Conservation (phyloP, 1,139 yeast species). For the Suhomyces terraborum region DNA sequence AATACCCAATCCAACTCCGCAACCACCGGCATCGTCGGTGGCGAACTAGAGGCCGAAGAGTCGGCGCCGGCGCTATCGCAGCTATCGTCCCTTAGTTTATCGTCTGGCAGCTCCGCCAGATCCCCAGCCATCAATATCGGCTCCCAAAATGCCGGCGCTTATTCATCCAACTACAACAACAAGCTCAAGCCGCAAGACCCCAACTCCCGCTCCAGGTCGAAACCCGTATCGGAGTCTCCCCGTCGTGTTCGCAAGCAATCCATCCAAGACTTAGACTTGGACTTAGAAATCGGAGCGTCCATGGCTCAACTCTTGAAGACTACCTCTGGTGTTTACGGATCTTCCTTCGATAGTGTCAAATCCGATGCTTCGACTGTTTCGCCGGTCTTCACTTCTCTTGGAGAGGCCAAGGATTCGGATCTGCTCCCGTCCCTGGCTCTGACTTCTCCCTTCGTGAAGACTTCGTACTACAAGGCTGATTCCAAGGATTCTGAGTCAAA, state of each 20-base stretch:
- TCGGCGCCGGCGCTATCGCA: slow-evolving; percentile 50
- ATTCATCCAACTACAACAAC: slow-evolving; percentile 16
- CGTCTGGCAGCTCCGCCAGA: slow-evolving; percentile 15
- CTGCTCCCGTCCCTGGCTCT: slow-evolving; percentile 45
- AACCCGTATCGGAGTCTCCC: slow-evolving; percentile 9
- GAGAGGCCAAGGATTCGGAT: slow-evolving; percentile 37
- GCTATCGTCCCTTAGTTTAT: slow-evolving; percentile 11
- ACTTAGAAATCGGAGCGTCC: slow-evolving; percentile 47
- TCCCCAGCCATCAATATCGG: slow-evolving; percentile 23
- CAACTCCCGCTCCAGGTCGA: slow-evolving; percentile 3
- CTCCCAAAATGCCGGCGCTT: slow-evolving; percentile 15
- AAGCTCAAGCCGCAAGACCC: slow-evolving; percentile 8
- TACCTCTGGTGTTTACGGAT: slow-evolving; percentile 19
- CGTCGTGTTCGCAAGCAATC: slow-evolving; percentile 10
- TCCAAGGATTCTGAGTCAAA: slow-evolving; percentile 15
- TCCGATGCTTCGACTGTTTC: slow-evolving; percentile 30
- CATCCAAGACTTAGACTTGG: slow-evolving; percentile 27
- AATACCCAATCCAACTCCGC: slow-evolving; percentile 25
- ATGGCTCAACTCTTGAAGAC: slow-evolving; percentile 43
- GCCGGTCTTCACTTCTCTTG: slow-evolving; percentile 41
- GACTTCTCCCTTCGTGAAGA: slow-evolving; percentile 18
- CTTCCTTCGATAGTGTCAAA: slow-evolving; percentile 45
- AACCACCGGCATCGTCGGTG: slow-evolving; percentile 27
- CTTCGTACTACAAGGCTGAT: slow-evolving; percentile 17
- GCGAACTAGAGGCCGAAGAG: slow-evolving; percentile 49